phyloP scores from a whole-genome alignment of 2,329 filamentous ascomycete genomes.

The Penicillium sp. region DNA sequence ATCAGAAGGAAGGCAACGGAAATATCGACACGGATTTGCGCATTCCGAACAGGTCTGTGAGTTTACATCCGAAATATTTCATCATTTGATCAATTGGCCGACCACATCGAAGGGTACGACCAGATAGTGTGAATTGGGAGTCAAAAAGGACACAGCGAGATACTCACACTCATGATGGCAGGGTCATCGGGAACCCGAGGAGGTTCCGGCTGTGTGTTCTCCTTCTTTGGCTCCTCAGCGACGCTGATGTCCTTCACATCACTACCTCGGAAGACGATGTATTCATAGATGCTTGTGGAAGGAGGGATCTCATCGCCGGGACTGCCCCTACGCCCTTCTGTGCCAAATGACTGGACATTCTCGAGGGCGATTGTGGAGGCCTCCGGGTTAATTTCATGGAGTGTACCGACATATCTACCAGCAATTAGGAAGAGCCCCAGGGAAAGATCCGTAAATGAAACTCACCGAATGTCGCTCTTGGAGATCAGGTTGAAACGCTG shows the following conservation, averaged over 20 bases:
- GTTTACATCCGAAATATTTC: constrained; percentile 99
- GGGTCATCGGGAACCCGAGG: constrained; percentile 86
- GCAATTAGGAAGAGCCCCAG: constrained; percentile 32
- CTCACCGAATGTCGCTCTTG: constrained; percentile 92
- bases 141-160: constrained; percentile 7
- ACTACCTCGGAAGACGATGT: constrained; percentile 96
- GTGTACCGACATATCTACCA: constrained; percentile 81
- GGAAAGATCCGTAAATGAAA: constrained; percentile 21
- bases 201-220: constrained; percentile 67
- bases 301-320: constrained; percentile 76
- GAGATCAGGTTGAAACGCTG: constrained; percentile 95
- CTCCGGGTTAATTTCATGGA: constrained; percentile 97
- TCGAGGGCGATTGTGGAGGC: constrained; percentile 94
- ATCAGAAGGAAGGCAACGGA: constrained; percentile 99
- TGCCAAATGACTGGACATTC: constrained; percentile 90
- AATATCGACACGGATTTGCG: constrained; percentile 94
- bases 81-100: constrained; percentile 47
- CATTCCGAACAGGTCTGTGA: constrained; percentile 70
- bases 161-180: constrained; percentile 89
- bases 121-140: constrained; percentile 6
- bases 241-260: constrained; percentile 98
- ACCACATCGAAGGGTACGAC: constrained; percentile 7
- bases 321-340: constrained; percentile 77
- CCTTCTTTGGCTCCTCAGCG: constrained; percentile 69
- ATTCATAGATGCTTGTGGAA: constrained; percentile 89